Evolutionary conservation across 495 filamentous ascomycete species (phyloP).

Genomic region (Aspergillus incahuasiensis): DNA sequence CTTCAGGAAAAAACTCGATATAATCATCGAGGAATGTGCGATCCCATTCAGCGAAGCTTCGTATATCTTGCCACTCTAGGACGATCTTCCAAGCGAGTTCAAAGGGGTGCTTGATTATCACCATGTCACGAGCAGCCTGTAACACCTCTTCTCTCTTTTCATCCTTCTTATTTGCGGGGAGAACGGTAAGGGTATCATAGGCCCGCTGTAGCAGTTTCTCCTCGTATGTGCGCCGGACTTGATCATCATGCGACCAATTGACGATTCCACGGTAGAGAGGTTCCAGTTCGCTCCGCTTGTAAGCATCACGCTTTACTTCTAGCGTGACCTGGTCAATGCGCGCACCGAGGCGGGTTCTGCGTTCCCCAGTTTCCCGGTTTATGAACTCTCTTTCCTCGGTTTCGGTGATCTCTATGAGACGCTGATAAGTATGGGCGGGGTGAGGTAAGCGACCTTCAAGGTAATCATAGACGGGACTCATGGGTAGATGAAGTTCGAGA

Average conservation of each 20-base stretch:
- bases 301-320: constrained; percentile 84
- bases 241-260: constrained; percentile 86
- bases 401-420: constrained; percentile 80
- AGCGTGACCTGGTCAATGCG: constrained; percentile 72
- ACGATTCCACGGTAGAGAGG: constrained; percentile 74
- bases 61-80: constrained; percentile 82
- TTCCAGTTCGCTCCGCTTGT: constrained; percentile 64
- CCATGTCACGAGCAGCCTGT: constrained; percentile 80
- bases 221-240: constrained; percentile 76
- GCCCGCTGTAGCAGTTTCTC: constrained; percentile 82
- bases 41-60: constrained; percentile 68
- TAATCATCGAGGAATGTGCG: constrained; percentile 70
- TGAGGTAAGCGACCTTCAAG: constrained; percentile 83
- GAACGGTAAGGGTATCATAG: constrained; percentile 67
- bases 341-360: constrained; percentile 83
- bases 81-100: constrained; percentile 84
- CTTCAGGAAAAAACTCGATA: constrained; percentile 76
- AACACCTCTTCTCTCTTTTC: constrained; percentile 64
- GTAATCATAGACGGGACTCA: constrained; percentile 67
- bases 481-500: constrained; percentile 70
- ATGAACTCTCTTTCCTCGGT: constrained; percentile 84
- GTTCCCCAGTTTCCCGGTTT: constrained; percentile 84
- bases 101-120: constrained; percentile 92
- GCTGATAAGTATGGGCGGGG: constrained; percentile 75
- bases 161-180: constrained; percentile 59